Evolutionary conservation across 179 eudicot species (phyloP), one percentile per base, ranked within the genome.

Genomic region (Beta corolliflora): DNA sequence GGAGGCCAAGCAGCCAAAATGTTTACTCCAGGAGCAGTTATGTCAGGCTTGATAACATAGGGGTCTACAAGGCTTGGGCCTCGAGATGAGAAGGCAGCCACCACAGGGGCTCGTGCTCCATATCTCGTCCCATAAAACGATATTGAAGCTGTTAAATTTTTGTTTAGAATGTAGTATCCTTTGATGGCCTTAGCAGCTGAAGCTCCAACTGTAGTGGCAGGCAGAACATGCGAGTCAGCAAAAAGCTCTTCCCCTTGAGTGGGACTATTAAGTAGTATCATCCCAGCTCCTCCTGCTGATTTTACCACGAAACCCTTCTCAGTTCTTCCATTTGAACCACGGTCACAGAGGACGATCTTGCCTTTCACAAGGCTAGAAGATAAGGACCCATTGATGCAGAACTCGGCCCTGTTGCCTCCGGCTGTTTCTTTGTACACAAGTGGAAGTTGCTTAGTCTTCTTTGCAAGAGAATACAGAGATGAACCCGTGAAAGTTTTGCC

Each of bases 1-100:
- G 94, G 92, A n/a, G 94, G 94, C 97, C 97, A 93, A 12, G 94
- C 94, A 13, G 97, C 97, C 15, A 93, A 70, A 48, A 93, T 91
- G 76, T 93, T 90, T 56, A 92, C 91, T 11, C 97, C 97, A 5
- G 97, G 97, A 5, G 87, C 92, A 9, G 92, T 91, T 69, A 93
- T 80, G 73, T 93, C 97, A 3, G 97, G 97, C 81, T 93, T 91
- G 72, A 93, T 88, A 41, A 91, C 83, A 29, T 87, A 81, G 0
- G 94, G 94, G 59, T 88, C 94, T 4, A 90, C 84, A 1, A 64
- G 74, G 80, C 94, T 93, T 4, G 97, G 97, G 4, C 94, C 97
- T 58, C 97, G 83, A 0, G 97, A 91, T 19, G 94, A 91, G 74
- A 93, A 93, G 12, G 94, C 93, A 0, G 97, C 97, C 86, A 93